Conservation (phyloP, 2,329 filamentous ascomycete genomes). For the Bimuria novae-zelandiae region DNA sequence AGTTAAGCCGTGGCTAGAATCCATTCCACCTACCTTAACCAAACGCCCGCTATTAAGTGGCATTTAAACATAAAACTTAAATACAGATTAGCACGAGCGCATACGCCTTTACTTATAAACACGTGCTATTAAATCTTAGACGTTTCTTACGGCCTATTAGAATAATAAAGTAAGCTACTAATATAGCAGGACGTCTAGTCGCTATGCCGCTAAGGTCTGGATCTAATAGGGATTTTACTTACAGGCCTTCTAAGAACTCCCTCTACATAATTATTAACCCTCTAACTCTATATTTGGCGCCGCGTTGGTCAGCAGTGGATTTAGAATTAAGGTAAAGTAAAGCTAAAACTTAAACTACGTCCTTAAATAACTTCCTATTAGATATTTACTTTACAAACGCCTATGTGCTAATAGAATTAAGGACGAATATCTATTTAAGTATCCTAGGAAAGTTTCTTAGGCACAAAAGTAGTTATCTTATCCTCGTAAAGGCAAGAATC, state of each 20-base stretch:
- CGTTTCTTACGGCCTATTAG: not conserved
- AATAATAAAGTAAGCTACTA: not conserved
- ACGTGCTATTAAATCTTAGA: not conserved
- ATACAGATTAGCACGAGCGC: not conserved
- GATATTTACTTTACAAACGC: conserved; percentile 59
- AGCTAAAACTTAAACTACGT: conserved; percentile 50
- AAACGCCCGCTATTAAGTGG: too few species aligned
- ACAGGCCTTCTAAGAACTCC: conserved; percentile 22
- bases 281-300: conserved; percentile 50
- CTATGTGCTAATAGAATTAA: conserved; percentile 46
- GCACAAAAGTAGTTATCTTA: too few species aligned
- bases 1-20: too few species aligned
- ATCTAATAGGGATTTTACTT: conserved; percentile 44
- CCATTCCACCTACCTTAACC: not conserved
- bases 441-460: too few species aligned
- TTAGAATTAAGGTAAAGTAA: conserved; percentile 45
- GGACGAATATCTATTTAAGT: conserved; percentile 63
- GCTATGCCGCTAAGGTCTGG: conserved; percentile 31
- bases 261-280: conserved; percentile 46
- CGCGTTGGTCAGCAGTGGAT: conserved; percentile 57
- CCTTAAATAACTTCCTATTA: conserved; percentile 58
- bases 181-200: conserved; percentile 8
- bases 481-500: too few species aligned
- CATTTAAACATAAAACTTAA: too few species aligned
- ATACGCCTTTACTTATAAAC: not conserved